phyloP scores from a whole-genome alignment of 768 basidiomycete genomes.

The Mycena epipterygia region DNA sequence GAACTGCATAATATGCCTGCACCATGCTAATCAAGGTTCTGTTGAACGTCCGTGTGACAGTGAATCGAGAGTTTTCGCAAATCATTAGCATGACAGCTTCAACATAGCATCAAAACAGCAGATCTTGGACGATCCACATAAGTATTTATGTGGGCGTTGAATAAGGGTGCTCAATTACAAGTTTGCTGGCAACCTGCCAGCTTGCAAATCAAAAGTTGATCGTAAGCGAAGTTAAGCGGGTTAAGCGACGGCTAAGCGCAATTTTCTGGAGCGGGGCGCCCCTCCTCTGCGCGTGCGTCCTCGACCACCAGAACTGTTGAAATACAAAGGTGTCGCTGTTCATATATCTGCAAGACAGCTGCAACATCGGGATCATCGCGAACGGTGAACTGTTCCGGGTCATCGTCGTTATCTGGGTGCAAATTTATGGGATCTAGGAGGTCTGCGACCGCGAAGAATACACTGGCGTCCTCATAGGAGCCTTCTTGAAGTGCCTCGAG shows the following conservation, averaged over 20 bases:
- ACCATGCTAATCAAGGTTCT: too few relatives aligned
- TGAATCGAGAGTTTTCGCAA: too few relatives aligned
- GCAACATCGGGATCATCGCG: background rate
- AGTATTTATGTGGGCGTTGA: too few relatives aligned
- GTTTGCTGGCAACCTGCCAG: constrained; percentile 3
- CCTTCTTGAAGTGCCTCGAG: constrained; percentile 4
- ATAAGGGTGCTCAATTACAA: constrained; percentile 5
- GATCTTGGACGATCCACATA: too few relatives aligned
- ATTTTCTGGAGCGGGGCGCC: constrained; percentile 5
- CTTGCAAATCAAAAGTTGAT: background rate
- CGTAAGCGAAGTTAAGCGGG: background rate
- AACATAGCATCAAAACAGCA: too few relatives aligned
- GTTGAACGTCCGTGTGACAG: too few relatives aligned
- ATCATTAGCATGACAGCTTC: too few relatives aligned
- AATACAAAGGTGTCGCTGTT: background rate
- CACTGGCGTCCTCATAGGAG: constrained; percentile 8
- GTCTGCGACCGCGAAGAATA: constrained; percentile 6
- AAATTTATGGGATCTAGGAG: constrained; percentile 8
- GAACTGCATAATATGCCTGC: too few relatives aligned
- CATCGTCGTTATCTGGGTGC: constrained; percentile 12
- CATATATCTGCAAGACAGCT: constrained; percentile 8
- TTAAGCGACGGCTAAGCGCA: background rate
- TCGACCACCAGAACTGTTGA: constrained; percentile 6
- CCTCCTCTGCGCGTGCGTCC: background rate
- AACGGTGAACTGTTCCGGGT: background rate